Base-by-base conservation (phyloP, 371 early-diverging fungal species). In the Actinomucor elegans region DNA sequence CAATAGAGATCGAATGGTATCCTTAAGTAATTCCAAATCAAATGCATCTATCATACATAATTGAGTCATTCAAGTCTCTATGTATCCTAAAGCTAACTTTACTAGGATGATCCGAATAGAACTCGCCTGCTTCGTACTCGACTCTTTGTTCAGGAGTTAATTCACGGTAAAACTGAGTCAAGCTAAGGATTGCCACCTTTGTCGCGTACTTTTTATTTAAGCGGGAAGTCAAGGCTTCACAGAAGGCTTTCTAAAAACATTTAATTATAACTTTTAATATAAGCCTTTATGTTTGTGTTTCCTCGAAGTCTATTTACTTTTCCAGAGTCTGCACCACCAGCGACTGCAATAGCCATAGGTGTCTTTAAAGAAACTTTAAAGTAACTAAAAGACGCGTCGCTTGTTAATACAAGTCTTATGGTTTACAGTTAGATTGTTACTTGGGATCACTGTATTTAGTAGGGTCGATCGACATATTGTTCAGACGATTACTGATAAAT, bases 81-180 rank as follows among this genome's bases (percentile, higher is more conserved):
- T n/a, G n/a, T 44, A 12, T 44, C 1, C 32, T 28, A 5, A 9
- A 12, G 15, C 17, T n/a, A n/a, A n/a, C 12, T 42, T 64, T 70
- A 81, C 79, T 59, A 17, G 82, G 79, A 69, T 79, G 82, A 55
- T 81, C 82, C 31, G 75, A 54, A 43, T 75, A 72, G 18, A 66
- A 70, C 33, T 69, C 58, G 26, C 82, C 81, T 28, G 75, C 57
- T 23, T 69, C 61, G 15, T 73, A 80, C 21, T 65, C 48, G 20
- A 21, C 45, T 27, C 57, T 61, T 26, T 84, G 81, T 31, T 78
- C 73, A 5, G 48, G 64, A 4, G 67, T 60, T 17, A 85, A 58
- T 46, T 72, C 70, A 15, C 76, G 71, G 56, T 85, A 84, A 48
- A 84, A 87, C 40, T 80, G 78, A 20, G 76, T 75, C 52, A 83